Evolutionary conservation across 345 rosid species (phyloP).

Genomic region (Turritis glabra): DNA sequence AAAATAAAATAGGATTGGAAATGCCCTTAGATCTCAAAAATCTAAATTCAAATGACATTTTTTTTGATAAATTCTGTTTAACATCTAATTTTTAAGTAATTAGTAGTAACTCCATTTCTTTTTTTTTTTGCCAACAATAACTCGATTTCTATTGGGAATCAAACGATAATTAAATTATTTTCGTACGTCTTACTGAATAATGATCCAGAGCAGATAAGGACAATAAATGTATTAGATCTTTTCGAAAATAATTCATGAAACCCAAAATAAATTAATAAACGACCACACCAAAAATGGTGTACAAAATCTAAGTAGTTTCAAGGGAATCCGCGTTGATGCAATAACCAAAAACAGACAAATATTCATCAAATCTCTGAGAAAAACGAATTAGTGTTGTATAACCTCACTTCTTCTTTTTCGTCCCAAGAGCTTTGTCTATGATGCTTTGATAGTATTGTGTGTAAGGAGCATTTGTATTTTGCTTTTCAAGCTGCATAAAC

Average conservation of each 20-base stretch:
- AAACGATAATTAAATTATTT: too few species aligned
- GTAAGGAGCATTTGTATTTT: conserved; percentile 50
- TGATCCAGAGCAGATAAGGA: too few species aligned
- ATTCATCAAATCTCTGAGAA: background rate
- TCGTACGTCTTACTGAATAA: too few species aligned
- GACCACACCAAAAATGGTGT: background rate
- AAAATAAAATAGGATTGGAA: too few species aligned
- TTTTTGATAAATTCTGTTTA: too few species aligned
- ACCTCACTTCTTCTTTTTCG: conserved; percentile 25
- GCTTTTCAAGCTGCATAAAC: conserved; percentile 80
- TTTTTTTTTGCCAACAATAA: too few species aligned
- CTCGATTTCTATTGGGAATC: too few species aligned
- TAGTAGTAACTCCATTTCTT: too few species aligned
- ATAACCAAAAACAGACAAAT: background rate
- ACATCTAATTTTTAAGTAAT: too few species aligned
- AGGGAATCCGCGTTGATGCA: background rate
- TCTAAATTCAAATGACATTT: too few species aligned
- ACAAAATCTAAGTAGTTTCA: background rate
- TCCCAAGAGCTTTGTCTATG: conserved; percentile 52
- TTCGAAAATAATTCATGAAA: conserved; percentile 11
- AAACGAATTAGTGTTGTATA: background rate
- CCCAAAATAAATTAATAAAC: background rate
- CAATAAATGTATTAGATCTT: conserved; percentile 5
- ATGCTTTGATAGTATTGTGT: conserved; percentile 71
- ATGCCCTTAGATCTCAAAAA: too few species aligned